Evolutionary conservation across 345 rosid species (phyloP).

Genomic region (Pseudoturritis turrita): DNA sequence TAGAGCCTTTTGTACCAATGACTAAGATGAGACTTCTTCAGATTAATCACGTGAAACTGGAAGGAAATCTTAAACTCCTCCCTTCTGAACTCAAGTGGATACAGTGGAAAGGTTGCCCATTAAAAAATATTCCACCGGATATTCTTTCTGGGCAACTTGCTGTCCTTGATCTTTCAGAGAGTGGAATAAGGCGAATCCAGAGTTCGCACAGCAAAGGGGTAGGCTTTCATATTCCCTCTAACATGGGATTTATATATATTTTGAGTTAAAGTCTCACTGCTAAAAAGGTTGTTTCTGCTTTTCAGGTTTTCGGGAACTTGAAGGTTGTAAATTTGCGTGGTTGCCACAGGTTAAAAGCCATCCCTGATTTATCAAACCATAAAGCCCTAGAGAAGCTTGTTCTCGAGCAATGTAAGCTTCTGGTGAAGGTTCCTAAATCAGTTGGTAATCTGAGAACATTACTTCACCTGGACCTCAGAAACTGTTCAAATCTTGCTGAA

Average conservation of each 20-base stretch:
- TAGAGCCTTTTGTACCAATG: conserved; percentile 45
- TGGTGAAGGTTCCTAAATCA: conserved; percentile 21
- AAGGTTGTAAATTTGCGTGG: conserved; percentile 19
- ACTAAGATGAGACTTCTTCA: conserved; percentile 55
- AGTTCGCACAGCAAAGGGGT: conserved; percentile 27
- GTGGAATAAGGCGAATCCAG: conserved; percentile 43
- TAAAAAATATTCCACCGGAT: conserved; percentile 41
- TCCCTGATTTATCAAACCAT: conserved; percentile 30
- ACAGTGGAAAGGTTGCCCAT: conserved; percentile 60
- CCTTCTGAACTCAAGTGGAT: conserved; percentile 63
- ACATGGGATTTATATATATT: background rate
- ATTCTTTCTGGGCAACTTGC: conserved; percentile 40
- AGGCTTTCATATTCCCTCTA: background rate
- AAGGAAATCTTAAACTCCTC: conserved; percentile 48
- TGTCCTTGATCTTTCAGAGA: conserved; percentile 71
- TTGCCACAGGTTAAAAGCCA: conserved; percentile 22
- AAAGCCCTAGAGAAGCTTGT: conserved; percentile 22
- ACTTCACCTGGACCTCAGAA: conserved; percentile 15
- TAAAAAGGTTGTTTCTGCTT: background rate
- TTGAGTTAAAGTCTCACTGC: background rate
- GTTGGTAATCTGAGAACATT: conserved; percentile 12
- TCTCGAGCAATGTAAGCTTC: conserved; percentile 1
- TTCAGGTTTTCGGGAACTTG: conserved; percentile 18
- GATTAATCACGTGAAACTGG: conserved; percentile 46
- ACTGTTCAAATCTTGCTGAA: conserved; percentile 24